Evolutionary conservation across 257 asterid genomes (phyloP).

Genomic region (Fraxinus pennsylvanica): DNA sequence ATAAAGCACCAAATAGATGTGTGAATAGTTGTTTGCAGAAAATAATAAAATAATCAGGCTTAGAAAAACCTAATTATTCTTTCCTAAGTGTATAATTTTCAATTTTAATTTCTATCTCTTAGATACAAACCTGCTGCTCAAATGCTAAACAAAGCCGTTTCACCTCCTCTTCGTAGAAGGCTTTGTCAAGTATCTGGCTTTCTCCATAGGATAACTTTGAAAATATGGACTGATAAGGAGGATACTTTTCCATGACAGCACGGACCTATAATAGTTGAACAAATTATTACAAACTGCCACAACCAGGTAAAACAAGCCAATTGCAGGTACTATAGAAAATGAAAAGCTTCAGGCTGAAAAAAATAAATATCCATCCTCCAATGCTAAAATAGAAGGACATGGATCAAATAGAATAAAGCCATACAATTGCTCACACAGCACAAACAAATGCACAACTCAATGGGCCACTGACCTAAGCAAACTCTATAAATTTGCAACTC

Average conservation of each 20-base stretch:
- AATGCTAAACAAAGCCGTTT: slow-evolving; percentile 91
- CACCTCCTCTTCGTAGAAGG: slow-evolving; percentile 93
- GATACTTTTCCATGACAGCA: slow-evolving; percentile 83
- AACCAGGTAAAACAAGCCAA: neutral
- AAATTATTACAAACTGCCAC: neutral
- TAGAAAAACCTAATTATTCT: neutral
- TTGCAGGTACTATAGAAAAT: neutral
- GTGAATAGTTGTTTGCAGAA: neutral
- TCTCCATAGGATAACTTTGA: slow-evolving; percentile 84
- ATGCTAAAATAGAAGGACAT: neutral
- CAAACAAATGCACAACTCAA: neutral
- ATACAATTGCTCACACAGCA: neutral
- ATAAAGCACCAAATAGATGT: neutral
- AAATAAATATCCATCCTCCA: too few species aligned
- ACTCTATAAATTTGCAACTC: neutral
- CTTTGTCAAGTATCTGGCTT: slow-evolving; percentile 97
- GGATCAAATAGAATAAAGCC: neutral
- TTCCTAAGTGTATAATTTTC: neutral
- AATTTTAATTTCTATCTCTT: slow-evolving; percentile 12
- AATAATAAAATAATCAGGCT: neutral
- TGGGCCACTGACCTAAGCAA: neutral
- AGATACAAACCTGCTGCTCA: slow-evolving; percentile 82
- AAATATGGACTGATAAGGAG: slow-evolving; percentile 82
- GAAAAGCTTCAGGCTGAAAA: neutral
- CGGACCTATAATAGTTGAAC: slow-evolving; percentile 63